Percentiles rank a stretch among this genome's conserved stretches.
Evolutionary conservation across 169 alveolate genomes (phyloP).

Genomic region (Theileria parva): DNA sequence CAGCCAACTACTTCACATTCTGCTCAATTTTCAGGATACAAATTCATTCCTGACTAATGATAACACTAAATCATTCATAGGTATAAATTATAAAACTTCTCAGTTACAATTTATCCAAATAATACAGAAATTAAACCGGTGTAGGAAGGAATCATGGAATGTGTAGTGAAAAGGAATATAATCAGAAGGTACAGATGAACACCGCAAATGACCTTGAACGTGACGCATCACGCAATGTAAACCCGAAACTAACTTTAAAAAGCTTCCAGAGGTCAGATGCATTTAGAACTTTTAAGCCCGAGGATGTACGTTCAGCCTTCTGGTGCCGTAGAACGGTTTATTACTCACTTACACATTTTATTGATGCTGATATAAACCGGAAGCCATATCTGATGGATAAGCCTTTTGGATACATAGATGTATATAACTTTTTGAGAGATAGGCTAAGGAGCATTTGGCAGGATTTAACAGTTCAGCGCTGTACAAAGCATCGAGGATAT

Average conservation of each 20-base stretch:
- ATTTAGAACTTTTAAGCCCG: constrained; percentile 76
- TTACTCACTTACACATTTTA: constrained; percentile 70
- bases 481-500: constrained; percentile 78
- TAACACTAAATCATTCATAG: constrained; percentile 22
- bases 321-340: constrained; percentile 84
- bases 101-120: constrained; percentile 17
- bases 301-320: constrained; percentile 75
- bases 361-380: constrained; percentile 75
- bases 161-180: constrained; percentile 78
- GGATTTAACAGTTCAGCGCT: constrained; percentile 84
- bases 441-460: constrained; percentile 84
- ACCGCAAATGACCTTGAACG: constrained; percentile 85
- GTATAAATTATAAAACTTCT: not conserved
- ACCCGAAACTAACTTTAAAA: constrained; percentile 73
- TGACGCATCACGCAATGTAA: constrained; percentile 38
- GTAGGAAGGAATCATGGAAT: constrained; percentile 75
- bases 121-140: no score
- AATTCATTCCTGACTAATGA: constrained; percentile 25
- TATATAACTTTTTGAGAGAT: constrained; percentile 82
- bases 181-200: constrained; percentile 75
- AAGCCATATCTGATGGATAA: constrained; percentile 66
- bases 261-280: constrained; percentile 86
- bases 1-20: not conserved
- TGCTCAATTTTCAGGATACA: constrained; percentile 50
- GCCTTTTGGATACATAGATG: constrained; percentile 72